Conservation (phyloP, 495 filamentous ascomycete genomes). For the Penicillium argentinense region DNA sequence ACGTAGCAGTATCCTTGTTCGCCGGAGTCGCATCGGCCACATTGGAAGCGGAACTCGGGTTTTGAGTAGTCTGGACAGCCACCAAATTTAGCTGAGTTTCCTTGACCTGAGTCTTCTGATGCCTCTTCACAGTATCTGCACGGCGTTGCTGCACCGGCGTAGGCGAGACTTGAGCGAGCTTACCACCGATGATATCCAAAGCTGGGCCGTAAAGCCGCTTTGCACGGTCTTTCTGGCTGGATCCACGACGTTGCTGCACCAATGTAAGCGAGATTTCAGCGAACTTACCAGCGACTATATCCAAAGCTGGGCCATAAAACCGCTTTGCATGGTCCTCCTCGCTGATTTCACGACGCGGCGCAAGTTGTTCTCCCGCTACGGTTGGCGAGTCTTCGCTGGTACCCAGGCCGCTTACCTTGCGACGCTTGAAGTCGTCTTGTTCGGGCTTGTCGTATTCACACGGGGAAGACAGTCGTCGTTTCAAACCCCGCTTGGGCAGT, state of each 20-base stretch:
- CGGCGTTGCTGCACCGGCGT: conserved; percentile 71
- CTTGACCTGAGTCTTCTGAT: conserved; percentile 69
- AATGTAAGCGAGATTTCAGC: conserved; percentile 69
- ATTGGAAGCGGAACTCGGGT: conserved; percentile 20
- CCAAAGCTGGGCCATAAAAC: conserved; percentile 85
- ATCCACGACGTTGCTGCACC: conserved; percentile 74
- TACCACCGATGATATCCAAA: too few species aligned
- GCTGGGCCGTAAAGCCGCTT: conserved; percentile 88
- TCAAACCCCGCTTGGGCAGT: conserved; percentile 39
- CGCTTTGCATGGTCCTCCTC: conserved; percentile 73
- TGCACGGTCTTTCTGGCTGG: too few species aligned
- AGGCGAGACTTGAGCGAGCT: conserved; percentile 75
- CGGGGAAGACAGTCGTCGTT: too few species aligned
- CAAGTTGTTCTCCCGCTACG: too few species aligned
- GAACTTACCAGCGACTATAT: too few species aligned
- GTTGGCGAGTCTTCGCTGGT: too few species aligned
- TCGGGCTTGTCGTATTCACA: conserved; percentile 56
- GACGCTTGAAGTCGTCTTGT: conserved; percentile 58
- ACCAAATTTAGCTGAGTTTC: conserved; percentile 26
- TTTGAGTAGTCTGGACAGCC: conserved; percentile 26
- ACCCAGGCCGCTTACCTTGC: conserved; percentile 48
- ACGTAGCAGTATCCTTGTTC: conserved; percentile 8
- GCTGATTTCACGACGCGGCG: conserved; percentile 73
- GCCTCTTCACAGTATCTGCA: conserved; percentile 85
- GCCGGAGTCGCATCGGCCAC: conserved; percentile 12